A percentile compares a stretch with the other conserved stretches of the same genome.
phyloP scores from a whole-genome alignment of 2,329 filamentous ascomycete genomes.

The Pyricularia sp. region DNA sequence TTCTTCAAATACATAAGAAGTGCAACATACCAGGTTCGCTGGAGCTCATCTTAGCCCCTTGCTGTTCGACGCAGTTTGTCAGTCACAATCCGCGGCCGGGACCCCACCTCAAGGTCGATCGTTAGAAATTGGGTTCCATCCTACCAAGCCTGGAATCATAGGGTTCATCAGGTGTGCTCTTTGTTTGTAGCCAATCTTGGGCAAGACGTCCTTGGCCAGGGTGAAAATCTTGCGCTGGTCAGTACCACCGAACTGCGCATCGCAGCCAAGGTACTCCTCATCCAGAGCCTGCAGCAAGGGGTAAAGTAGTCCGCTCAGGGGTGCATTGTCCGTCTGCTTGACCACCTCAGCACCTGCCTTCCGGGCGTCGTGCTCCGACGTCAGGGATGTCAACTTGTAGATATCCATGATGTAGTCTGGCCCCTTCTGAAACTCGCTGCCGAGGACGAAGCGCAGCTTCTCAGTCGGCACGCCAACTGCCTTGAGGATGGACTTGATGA shows the following conservation, averaged over 20 bases:
- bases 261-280: constrained; percentile 79
- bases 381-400: constrained; percentile 62
- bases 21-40: constrained; percentile 48
- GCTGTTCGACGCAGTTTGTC: constrained; percentile 17
- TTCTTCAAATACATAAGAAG: neutral
- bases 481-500: constrained; percentile 66
- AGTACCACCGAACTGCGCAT: constrained; percentile 78
- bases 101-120: neutral
- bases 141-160: constrained; percentile 72
- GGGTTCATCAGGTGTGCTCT: constrained; percentile 50
- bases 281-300: constrained; percentile 85
- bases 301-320: constrained; percentile 68
- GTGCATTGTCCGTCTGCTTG: constrained; percentile 76
- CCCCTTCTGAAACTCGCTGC: constrained; percentile 70
- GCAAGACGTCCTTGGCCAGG: constrained; percentile 74
- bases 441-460: constrained; percentile 74
- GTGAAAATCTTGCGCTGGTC: constrained; percentile 90
- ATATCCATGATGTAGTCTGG: constrained; percentile 80
- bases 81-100: neutral
- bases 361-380: constrained; percentile 73
- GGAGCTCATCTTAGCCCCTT: constrained; percentile 79
- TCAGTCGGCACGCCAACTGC: constrained; percentile 72
- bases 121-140: neutral
- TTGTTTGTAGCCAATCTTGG: constrained; percentile 72
- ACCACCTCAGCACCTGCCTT: constrained; percentile 91